phyloP scores from a whole-genome alignment of 2,329 filamentous ascomycete genomes.

The Periglandula ipomoeae region DNA sequence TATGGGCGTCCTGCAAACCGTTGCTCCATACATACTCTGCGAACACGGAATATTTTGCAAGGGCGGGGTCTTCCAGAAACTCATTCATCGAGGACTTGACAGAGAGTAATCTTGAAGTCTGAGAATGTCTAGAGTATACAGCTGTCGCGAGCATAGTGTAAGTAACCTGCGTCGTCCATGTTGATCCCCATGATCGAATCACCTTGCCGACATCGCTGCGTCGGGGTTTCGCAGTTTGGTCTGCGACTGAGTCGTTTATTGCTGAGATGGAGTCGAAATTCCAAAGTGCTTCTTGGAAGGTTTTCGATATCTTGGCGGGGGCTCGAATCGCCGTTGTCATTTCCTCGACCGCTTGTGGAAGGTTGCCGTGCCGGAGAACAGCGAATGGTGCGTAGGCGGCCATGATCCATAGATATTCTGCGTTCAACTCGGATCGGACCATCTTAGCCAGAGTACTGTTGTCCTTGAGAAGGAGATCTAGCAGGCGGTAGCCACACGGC shows the following conservation, averaged over 20 bases:
- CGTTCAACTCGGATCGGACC: slow-evolving; percentile 4
- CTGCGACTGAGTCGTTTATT: neutral
- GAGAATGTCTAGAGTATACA: neutral
- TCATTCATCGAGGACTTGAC: neutral
- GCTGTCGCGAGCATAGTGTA: slow-evolving; percentile 7
- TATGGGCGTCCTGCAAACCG: slow-evolving; percentile 5
- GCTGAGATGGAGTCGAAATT: slow-evolving; percentile 8
- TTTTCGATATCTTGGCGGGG: slow-evolving; percentile 6
- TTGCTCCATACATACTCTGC: slow-evolving; percentile 7
- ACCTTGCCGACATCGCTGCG: slow-evolving; percentile 11
- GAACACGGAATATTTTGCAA: slow-evolving; percentile 2
- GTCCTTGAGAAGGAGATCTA: slow-evolving; percentile 2
- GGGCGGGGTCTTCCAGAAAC: neutral
- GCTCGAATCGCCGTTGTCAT: slow-evolving; percentile 7
- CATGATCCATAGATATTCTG: slow-evolving; percentile 10
- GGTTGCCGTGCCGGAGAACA: slow-evolving; percentile 5
- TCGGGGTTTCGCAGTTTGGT: neutral
- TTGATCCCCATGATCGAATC: slow-evolving; percentile 11
- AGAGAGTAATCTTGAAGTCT: neutral
- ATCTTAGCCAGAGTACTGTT: slow-evolving; percentile 5
- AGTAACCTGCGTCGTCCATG: slow-evolving; percentile 10
- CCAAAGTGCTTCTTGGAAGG: slow-evolving; percentile 7
- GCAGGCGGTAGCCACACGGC: slow-evolving; percentile 6
- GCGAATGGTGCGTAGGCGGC: slow-evolving; percentile 10
- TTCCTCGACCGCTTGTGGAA: slow-evolving; percentile 9